Base-by-base conservation (phyloP, 2,329 filamentous ascomycete species). In the Hymenoscyphus scutula region DNA sequence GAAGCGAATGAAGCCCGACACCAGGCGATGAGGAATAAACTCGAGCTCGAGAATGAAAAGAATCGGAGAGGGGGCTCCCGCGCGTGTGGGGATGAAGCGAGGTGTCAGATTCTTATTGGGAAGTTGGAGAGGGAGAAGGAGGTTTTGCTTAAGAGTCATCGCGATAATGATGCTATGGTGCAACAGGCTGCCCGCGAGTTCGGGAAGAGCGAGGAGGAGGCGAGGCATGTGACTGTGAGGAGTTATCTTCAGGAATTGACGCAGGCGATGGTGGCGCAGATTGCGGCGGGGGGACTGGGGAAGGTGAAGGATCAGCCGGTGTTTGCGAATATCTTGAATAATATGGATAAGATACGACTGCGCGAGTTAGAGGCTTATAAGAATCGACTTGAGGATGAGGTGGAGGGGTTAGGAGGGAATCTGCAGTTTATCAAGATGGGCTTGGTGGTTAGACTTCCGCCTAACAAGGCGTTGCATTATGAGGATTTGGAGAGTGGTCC, bases 121-220 rank as follows among this genome's bases (percentile, higher is more conserved):
- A 53, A 32, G 17, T 58, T 63, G 25, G 38, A 60, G 29, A 25
- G n/a, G 5, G 51, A 63, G n/a, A 59, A 41, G 15, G 11, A 55
- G 25, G n/a, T 53, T 23, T 34, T 63, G 1, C 19, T 63, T 1
- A 29, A 60, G 15, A 17, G 25, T 7, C 56, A 63, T 30, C 10
- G 30, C n/a, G 61, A 29, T 17, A 60, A 63, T 29, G 58, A 63
- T 41, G 5, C 38, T 19, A 63, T 63, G 61, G 61, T 60, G 10
- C 61, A 63, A 27, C 19, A 59, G 19, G 61, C 58, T 4, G 61
- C 61, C 1, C 25, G 27, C 13, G 57, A 60, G 38, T 63, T 63
- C 32, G 61, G 61, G 5, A 63, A 60, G 27, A 29, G 57, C 10
- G 51, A 32, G 13, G 56, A 56, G 27, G 51, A 63, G 30, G 57